Base-by-base conservation (phyloP, 164 flowering plant species). In the Paratinospora sagittata region DNA sequence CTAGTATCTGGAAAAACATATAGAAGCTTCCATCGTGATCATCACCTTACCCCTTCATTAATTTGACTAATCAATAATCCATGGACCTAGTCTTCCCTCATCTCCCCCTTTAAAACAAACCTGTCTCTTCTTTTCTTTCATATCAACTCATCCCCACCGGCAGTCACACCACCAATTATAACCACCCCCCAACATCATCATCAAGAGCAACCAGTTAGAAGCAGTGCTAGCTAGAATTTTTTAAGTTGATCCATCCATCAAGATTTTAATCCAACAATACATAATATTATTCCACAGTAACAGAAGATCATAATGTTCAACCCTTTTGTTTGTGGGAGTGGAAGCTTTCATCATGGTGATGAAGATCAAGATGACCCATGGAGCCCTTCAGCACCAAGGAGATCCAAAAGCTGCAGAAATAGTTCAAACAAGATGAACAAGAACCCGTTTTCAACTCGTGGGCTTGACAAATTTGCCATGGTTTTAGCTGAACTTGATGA, bases 401-500 rank as follows among this genome's bases (percentile, higher is more conserved):
- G 52, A 66, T 66, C 69, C 39, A 65, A 65, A 24, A 39, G 17
- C 58, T 52, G 69, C 23, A 41, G 16, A 6, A 66, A 43, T 9
- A 66, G 30, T 21, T 12, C n/a, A 8, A 41, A 23, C 69, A 66
- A 66, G 69, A 66, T n/a, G n/a, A n/a, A 66, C 55, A 43, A 65
- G 66, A 88, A 88, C n/a, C n/a, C n/a, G n/a, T n/a, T n/a, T n/a
- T n/a, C n/a, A n/a, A n/a, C n/a, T n/a, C n/a, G n/a, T n/a, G n/a
- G n/a, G n/a, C n/a, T n/a, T n/a, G n/a, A n/a, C n/a, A n/a, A n/a
- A n/a, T n/a, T n/a, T n/a, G n/a, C 80, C 92, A 75, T 66, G 13
- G 84, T 88, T 8, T 55, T 88, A 24, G 80, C 86, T 1, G 89
- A 88, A 24, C 85, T 86, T 21, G 86, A 87, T n/a, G 80, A 82